Percentiles rank a stretch among this genome's conserved stretches.
Evolutionary conservation across 768 basidiomycete species (phyloP).

Genomic region (Tephrocybe rancida): DNA sequence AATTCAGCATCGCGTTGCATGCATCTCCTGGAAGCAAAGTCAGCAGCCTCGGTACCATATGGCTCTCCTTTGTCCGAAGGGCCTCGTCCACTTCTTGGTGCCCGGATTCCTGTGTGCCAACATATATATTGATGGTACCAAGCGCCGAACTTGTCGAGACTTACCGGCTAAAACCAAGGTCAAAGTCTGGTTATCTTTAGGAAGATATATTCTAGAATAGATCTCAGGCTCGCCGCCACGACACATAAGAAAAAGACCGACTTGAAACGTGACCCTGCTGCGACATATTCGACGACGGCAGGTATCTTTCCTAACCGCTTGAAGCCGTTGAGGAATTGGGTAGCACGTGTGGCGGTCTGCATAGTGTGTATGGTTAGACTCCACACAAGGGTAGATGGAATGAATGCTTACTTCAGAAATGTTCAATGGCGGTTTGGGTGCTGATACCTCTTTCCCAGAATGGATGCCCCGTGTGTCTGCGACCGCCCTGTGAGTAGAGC

Average conservation of each 20-base stretch:
- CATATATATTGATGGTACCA: neutral
- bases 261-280: conserved; percentile 97
- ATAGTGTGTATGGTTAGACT: neutral
- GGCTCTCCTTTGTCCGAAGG: conserved; percentile 87
- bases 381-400: neutral
- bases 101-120: conserved; percentile 69
- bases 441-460: conserved; percentile 84
- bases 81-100: conserved; percentile 84
- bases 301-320: conserved; percentile 85
- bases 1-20: conserved; percentile 97
- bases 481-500: conserved; percentile 64
- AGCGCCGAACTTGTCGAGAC: conserved; percentile 7
- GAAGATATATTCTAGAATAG: conserved; percentile 68
- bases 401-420: conserved; percentile 74
- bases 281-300: conserved; percentile 91
- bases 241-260: conserved; percentile 29
- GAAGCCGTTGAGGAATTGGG: conserved; percentile 87
- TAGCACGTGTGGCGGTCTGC: conserved; percentile 72
- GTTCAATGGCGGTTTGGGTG: conserved; percentile 83
- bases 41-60: conserved; percentile 79
- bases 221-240: neutral
- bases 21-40: conserved; percentile 77
- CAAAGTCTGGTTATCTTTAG: conserved; percentile 90
- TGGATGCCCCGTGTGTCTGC: conserved; percentile 84
- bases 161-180: conserved; percentile 89